phyloP scores from a whole-genome alignment of 805 yeast genomes.

The Ogataea kodamae region DNA sequence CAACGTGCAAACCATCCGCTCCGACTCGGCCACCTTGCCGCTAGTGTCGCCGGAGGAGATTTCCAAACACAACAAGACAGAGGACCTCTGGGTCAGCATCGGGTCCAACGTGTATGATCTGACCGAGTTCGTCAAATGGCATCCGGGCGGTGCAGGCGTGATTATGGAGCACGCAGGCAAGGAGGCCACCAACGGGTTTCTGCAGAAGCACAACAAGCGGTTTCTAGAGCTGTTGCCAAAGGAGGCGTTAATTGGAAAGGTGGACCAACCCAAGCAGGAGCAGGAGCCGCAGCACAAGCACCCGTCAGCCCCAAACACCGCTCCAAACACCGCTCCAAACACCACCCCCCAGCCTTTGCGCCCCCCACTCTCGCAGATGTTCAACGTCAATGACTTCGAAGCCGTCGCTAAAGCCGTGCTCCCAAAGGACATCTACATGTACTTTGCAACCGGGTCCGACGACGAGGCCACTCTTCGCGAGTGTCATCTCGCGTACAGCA shows the following conservation, averaged over 20 bases:
- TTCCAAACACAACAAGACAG: constrained; percentile 22
- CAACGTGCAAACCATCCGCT: too few relatives aligned
- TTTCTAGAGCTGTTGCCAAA: constrained; percentile 9
- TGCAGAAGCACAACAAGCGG: constrained; percentile 30
- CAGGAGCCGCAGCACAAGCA: neutral
- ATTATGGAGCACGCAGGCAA: constrained; percentile 40
- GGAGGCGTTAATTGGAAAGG: constrained; percentile 27
- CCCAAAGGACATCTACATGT: constrained; percentile 42
- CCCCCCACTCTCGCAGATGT: constrained; percentile 36
- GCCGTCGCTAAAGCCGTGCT: constrained; percentile 43
- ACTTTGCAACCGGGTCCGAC: constrained; percentile 44
- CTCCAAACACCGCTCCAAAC: neutral
- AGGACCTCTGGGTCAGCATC: constrained; percentile 34
- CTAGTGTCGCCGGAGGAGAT: too few relatives aligned
- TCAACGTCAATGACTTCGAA: constrained; percentile 44
- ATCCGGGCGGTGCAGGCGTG: constrained; percentile 42
- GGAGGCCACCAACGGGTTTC: constrained; percentile 38
- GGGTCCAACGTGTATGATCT: constrained; percentile 36
- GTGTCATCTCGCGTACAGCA: constrained; percentile 40
- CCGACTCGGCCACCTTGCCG: too few relatives aligned
- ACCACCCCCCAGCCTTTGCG: neutral
- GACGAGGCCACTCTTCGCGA: constrained; percentile 45
- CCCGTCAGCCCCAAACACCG: neutral
- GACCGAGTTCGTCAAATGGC: constrained; percentile 30
- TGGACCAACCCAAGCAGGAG: constrained; percentile 15